These are phyloP conservation scores for Lasiosphaeria hispida DNA, from an alignment of 495 filamentous ascomycete genomes.

Conservation along the genomic window DNA sequence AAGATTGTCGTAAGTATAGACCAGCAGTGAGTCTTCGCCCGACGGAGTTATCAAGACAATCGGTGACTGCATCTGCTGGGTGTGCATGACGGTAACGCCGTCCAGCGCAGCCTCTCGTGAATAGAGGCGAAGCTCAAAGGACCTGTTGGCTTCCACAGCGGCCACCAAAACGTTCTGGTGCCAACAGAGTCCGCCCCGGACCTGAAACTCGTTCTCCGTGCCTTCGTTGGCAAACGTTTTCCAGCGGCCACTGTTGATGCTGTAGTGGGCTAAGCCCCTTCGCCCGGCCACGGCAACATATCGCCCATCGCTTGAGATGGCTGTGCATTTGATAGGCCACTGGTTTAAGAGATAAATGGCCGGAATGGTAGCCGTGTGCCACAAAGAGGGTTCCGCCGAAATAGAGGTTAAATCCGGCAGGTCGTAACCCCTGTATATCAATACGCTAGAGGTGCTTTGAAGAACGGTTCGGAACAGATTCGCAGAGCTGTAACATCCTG, in stretches of 20 bases:
- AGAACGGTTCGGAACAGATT: constrained; percentile 88
- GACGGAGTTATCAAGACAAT: constrained; percentile 83
- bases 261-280: constrained; percentile 92
- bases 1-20: constrained; percentile 95
- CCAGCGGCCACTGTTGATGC: constrained; percentile 91
- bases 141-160: constrained; percentile 80
- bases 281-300: constrained; percentile 95
- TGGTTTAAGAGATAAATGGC: constrained; percentile 80
- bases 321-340: constrained; percentile 84
- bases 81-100: constrained; percentile 65
- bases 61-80: constrained; percentile 74
- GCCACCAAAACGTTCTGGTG: constrained; percentile 93
- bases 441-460: constrained; percentile 77
- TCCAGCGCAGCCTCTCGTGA: constrained; percentile 83
- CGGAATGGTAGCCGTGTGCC: constrained; percentile 89
- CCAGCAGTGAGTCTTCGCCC: constrained; percentile 89
- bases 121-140: constrained; percentile 87
- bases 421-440: constrained; percentile 92
- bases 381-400: constrained; percentile 85
- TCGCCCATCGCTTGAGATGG: constrained; percentile 85
- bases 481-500: constrained; percentile 83
- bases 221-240: constrained; percentile 82
- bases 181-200: constrained; percentile 98
- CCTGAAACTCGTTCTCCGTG: constrained; percentile 83
- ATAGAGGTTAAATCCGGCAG: constrained; percentile 84